Conservation (phyloP, 2,329 filamentous ascomycete genomes). For the Macrophomina phaseolina region DNA sequence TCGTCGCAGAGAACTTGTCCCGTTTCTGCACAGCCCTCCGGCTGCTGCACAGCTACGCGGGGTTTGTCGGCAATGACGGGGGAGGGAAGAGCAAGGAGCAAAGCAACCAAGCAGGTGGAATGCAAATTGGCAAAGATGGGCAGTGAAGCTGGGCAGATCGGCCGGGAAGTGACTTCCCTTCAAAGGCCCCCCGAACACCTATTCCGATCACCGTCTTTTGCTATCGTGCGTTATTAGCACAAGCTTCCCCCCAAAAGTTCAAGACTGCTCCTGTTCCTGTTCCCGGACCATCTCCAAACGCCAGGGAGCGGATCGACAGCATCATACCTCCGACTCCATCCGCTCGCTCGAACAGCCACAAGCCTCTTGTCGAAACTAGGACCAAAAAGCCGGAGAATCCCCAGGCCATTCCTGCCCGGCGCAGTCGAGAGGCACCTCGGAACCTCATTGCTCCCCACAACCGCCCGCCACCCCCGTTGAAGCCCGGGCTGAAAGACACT, state of each 20-base stretch:
- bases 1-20: not conserved
- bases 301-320: not conserved
- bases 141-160: not conserved
- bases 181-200: not conserved
- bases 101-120: not conserved
- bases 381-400: too few species aligned
- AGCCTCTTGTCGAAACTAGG: too few species aligned
- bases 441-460: too few species aligned
- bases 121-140: not conserved
- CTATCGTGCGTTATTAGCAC: not conserved
- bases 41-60: constrained; percentile 15
- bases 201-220: not conserved
- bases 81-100: not conserved
- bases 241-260: too few species aligned
- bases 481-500: too few species aligned
- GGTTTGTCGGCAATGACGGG: constrained; percentile 1
- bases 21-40: not conserved
- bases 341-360: too few species aligned
- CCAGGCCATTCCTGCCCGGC: too few species aligned
- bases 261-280: not conserved
- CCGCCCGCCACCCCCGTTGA: too few species aligned
- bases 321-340: too few species aligned
- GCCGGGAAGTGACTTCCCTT: not conserved
- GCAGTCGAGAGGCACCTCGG: too few species aligned
- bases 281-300: not conserved